Evolutionary conservation across 345 rosid genomes (phyloP).

Genomic region (Lumnitzera littorea): DNA sequence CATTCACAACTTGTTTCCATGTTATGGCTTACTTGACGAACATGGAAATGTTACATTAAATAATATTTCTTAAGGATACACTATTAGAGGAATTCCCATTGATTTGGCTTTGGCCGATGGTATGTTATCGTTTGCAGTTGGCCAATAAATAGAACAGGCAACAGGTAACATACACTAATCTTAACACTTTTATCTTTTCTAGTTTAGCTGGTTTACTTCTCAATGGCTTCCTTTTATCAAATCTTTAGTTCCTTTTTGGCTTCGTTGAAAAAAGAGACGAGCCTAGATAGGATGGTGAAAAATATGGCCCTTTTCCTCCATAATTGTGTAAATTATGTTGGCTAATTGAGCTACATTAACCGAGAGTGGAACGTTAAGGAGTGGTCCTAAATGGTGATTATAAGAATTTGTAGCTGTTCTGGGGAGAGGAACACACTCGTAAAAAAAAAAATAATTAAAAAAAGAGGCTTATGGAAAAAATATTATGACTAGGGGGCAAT

Average conservation of each 20-base stretch:
- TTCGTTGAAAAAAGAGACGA: constrained; percentile 39
- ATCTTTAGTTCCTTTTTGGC: constrained; percentile 36
- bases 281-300: constrained; percentile 30
- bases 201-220: constrained; percentile 65
- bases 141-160: constrained; percentile 82
- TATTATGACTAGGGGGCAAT: too few species aligned
- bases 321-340: constrained; percentile 50
- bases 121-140: constrained; percentile 58
- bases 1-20: too few species aligned
- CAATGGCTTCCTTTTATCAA: constrained; percentile 33
- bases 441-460: too few species aligned
- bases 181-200: constrained; percentile 46
- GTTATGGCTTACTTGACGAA: constrained; percentile 10
- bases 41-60: constrained; percentile 16
- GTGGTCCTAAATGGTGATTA: constrained; percentile 26
- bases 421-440: constrained; percentile 16
- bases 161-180: constrained; percentile 67
- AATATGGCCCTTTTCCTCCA: constrained; percentile 19
- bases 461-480: too few species aligned
- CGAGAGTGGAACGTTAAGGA: constrained; percentile 64
- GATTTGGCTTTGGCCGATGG: constrained; percentile 29
- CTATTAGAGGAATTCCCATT: constrained; percentile 11
- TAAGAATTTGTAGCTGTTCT: constrained; percentile 31
- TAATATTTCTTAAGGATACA: constrained; percentile 39
- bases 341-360: constrained; percentile 52